phyloP scores from a whole-genome alignment of 805 yeast genomes.

The Ogataea siamensis region DNA sequence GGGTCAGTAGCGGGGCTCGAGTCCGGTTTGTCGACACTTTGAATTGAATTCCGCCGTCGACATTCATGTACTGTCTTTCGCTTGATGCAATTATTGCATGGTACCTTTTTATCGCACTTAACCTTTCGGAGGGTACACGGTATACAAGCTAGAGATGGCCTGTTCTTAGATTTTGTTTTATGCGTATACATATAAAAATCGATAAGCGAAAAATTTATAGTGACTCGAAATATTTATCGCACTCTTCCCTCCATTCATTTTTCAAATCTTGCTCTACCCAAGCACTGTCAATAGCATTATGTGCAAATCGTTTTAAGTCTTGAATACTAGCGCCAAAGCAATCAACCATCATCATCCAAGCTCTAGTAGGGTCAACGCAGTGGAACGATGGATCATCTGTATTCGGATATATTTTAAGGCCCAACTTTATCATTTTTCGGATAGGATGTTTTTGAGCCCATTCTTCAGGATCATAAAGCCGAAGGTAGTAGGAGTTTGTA shows the following conservation, averaged over 20 bases:
- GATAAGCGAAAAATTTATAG: constrained; percentile 1
- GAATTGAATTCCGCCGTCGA: constrained; percentile 8
- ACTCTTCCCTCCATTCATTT: constrained; percentile 18
- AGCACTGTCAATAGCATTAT: constrained; percentile 31
- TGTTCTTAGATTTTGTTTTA: constrained; percentile 1
- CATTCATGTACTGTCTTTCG: constrained; percentile 21
- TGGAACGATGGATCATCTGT: constrained; percentile 35
- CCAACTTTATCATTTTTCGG: constrained; percentile 28
- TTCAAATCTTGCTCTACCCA: constrained; percentile 28
- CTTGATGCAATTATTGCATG: constrained; percentile 23
- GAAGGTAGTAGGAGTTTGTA: constrained; percentile 33
- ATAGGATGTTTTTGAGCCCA: constrained; percentile 35
- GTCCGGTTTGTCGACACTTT: neutral
- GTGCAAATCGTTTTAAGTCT: constrained; percentile 24
- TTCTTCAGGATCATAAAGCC: constrained; percentile 27
- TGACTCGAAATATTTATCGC: constrained; percentile 19
- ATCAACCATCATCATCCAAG: constrained; percentile 35
- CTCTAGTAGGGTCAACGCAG: constrained; percentile 30
- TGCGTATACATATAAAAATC: neutral
- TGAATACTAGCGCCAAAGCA: constrained; percentile 27
- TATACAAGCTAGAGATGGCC: constrained; percentile 21
- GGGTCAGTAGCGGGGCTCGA: neutral
- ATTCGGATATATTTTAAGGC: constrained; percentile 31
- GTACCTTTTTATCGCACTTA: constrained; percentile 26
- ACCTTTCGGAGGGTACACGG: constrained; percentile 26